Evolutionary conservation across 164 flowering plant species (phyloP), one percentile per base, ranked within the genome.

Genomic region (Magnolia kwangsiensis): DNA sequence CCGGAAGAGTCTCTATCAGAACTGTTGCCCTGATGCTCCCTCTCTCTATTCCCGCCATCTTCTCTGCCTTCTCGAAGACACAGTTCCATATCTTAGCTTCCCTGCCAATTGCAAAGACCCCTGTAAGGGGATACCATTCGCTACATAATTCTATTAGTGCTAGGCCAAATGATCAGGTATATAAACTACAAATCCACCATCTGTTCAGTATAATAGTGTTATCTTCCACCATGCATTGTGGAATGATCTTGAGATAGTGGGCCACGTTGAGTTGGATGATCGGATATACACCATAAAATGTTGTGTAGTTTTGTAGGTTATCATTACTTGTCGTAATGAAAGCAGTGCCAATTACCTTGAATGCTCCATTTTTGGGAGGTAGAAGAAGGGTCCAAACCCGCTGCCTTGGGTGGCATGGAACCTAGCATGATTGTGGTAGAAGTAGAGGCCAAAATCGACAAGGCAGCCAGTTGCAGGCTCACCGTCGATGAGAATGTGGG

Each of bases 291-390:
- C 6, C 45, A 37, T 37, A 37, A 37, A 37, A 37, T 37, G 45
- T 37, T 37, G 45, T 4, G 45, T 37, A 37, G 45, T 3, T 37
- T 37, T 37, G 7, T 37, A 37, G 4, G 45, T 5, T 37, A 37
- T 37, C 45, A 37, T 37, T 37, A 3, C 45, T 37, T 37, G 6
- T 37, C 6, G 7, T 37, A 37, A 37, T 37, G 45, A 37, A 37
- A 37, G 4, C 7, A 37, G 45, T 37, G 45, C 45, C 45, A 37
- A 37, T 37, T 80, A 88, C 98, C 95, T 91, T 29, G 97, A 90
- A 71, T 93, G 89, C 80, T 95, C 94, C 97, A 93, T 92, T 72
- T 95, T 95, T 23, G 98, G 98, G 64, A 95, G 97, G 78, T 95
- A 95, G 86, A 95, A 95, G 89, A 93, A 95, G 63, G 98, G 98